Evolutionary conservation across 371 early-diverging fungal species (phyloP), one percentile per base, ranked within the genome.

Genomic region (Basidiobolus meristosporus): DNA sequence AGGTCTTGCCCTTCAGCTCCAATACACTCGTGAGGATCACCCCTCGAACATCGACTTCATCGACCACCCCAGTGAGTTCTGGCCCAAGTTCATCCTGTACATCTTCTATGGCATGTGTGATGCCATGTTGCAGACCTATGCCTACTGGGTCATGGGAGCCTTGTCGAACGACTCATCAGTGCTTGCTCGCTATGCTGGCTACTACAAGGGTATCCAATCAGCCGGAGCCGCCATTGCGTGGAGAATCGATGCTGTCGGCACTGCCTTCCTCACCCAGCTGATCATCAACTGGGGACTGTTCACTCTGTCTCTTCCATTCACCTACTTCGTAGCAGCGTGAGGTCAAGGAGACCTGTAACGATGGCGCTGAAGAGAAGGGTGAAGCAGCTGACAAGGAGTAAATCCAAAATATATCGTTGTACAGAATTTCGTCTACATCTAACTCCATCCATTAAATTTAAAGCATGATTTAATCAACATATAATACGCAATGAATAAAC

Each of bases 61-160:
- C 45, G 16, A 61, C 34, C 52, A 41, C 42, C 46, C 59, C 15
- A 20, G 43, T 26, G 63, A 58, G 35, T 60, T 59, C n/a, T 68
- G 69, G 7, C 64, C 73, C 1, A n/a, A n/a, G n/a, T 67, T 80
- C 44, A 52, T 73, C 18, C 57, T 82, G 15, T 82, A 72, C 53
- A 44, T 76, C 37, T 9, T 62, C 29, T 78, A 75, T 46, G 83
- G 83, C 12, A 41, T 75, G 7, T 49, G 52, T 21, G 83, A 80
- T 56, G 70, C 81, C 15, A 51, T 79, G 43, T 76, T 67, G 51
- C 82, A 81, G 55, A 55, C 59, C 12, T 52, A 45, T 31, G 49
- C 50, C 20, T 62, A 59, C 48, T 81, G 82, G 81, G 45, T 82
- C 23, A 77, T 81, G 63, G 82, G 82, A 9, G 68, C 81, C 30